phyloP scores from a whole-genome alignment of 768 basidiomycete species.

The Collybiopsis confluens region DNA sequence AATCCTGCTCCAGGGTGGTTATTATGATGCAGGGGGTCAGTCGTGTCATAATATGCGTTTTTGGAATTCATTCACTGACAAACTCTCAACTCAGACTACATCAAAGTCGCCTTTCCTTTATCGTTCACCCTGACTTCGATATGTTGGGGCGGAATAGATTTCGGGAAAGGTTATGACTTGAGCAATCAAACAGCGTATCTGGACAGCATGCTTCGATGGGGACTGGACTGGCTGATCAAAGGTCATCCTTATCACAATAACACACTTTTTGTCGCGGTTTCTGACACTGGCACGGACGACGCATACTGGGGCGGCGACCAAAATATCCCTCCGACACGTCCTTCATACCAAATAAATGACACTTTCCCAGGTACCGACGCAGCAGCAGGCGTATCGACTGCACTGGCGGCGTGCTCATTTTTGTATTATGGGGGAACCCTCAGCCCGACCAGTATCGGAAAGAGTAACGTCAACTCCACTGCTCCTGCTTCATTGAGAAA shows the following conservation, averaged over 20 bases:
- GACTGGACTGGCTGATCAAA: constrained; percentile 89
- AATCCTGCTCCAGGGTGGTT: constrained; percentile 67
- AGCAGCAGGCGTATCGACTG: constrained; percentile 78
- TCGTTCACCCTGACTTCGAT: constrained; percentile 81
- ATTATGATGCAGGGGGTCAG: constrained; percentile 88
- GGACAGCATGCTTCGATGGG: constrained; percentile 89
- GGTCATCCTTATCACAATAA: constrained; percentile 74
- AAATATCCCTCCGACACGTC: constrained; percentile 68
- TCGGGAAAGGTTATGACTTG: constrained; percentile 80
- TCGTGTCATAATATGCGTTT: not conserved
- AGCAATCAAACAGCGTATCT: constrained; percentile 88
- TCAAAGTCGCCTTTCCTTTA: constrained; percentile 86
- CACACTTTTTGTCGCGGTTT: constrained; percentile 77
- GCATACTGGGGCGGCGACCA: constrained; percentile 89
- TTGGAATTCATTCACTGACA: not conserved
- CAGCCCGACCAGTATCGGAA: constrained; percentile 25
- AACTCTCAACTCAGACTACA: constrained; percentile 55
- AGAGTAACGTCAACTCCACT: constrained; percentile 31
- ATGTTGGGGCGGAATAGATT: constrained; percentile 88
- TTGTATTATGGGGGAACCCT: constrained; percentile 67
- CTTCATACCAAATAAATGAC: constrained; percentile 74
- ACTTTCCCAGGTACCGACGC: constrained; percentile 87
- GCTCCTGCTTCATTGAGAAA: constrained; percentile 68
- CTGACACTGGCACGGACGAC: constrained; percentile 58
- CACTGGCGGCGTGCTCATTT: constrained; percentile 82